Conservation (phyloP, 345 rosid genomes). For the Murraya koenigii region DNA sequence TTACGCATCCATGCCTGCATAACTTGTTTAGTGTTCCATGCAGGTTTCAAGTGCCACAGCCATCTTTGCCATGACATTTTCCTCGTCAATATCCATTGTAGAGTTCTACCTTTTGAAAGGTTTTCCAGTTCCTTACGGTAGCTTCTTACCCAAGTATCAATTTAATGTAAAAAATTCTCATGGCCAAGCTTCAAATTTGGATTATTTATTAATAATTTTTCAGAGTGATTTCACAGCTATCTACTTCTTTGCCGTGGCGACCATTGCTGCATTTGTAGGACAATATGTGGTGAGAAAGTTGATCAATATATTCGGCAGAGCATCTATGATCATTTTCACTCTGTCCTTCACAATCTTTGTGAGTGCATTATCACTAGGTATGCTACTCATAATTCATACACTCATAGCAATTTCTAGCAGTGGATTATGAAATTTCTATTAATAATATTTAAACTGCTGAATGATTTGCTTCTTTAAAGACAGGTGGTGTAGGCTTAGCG, state of each 20-base stretch:
- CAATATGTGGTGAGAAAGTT: constrained; percentile 31
- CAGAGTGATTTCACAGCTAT: constrained; percentile 24
- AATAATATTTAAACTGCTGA: no score
- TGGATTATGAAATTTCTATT: no score
- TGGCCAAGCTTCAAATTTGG: no score
- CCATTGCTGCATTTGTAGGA: constrained; percentile 34
- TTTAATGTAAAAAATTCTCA: no score
- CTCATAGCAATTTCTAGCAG: no score
- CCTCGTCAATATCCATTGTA: constrained; percentile 48
- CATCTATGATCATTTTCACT: constrained; percentile 36
- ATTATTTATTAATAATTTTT: background rate
- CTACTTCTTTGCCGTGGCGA: constrained; percentile 30
- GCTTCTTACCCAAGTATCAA: no score
- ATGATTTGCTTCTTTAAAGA: background rate
- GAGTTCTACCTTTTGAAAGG: constrained; percentile 46
- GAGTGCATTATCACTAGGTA: constrained; percentile 37
- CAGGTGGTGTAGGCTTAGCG: constrained; percentile 42
- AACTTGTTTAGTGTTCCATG: background rate
- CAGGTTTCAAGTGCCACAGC: constrained; percentile 54
- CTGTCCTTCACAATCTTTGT: constrained; percentile 30
- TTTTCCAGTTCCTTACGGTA: constrained; percentile 54
- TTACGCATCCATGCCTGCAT: background rate
- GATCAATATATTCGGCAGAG: constrained; percentile 31
- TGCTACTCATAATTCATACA: background rate
- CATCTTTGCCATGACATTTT: constrained; percentile 49